phyloP scores from a whole-genome alignment of 805 yeast species.

The Citeromyces matritensis region DNA sequence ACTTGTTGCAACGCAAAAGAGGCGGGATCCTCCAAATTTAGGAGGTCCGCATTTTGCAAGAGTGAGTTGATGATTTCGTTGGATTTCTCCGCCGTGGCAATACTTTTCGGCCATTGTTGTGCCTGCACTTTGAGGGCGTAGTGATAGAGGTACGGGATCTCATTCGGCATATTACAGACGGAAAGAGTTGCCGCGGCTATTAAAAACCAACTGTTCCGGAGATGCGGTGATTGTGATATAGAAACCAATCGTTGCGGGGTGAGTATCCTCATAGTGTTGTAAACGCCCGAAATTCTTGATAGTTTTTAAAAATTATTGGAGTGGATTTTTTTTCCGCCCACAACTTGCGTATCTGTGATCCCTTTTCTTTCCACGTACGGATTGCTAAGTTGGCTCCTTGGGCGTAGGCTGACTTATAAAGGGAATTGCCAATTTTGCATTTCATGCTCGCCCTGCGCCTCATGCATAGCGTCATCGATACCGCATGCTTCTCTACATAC shows the following conservation, averaged over 20 bases:
- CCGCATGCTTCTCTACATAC: no score
- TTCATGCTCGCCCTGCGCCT: no score
- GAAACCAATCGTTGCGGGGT: conserved; percentile 40
- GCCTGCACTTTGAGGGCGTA: conserved; percentile 31
- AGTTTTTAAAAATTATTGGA: no score
- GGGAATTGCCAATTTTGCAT: no score
- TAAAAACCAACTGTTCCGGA: conserved; percentile 54
- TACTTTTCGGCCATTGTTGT: conserved; percentile 6
- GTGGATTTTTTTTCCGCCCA: no score
- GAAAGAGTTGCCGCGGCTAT: conserved; percentile 73
- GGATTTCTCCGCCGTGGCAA: conserved; percentile 4
- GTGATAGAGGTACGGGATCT: conserved; percentile 60
- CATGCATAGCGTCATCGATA: no score
- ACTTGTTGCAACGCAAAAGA: not conserved
- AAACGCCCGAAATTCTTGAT: no score
- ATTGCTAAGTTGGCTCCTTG: no score
- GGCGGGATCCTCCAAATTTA: not conserved
- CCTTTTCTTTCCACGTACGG: no score
- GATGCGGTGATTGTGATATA: conserved; percentile 33
- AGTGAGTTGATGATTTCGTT: conserved; percentile 14
- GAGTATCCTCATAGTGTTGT: conserved; percentile 19
- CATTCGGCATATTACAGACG: conserved; percentile 72
- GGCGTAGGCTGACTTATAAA: no score
- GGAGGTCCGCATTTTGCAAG: conserved; percentile 21
- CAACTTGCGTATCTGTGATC: no score